Evolutionary conservation across 2,329 filamentous ascomycete genomes (phyloP).

Genomic region (Capronia americana): DNA sequence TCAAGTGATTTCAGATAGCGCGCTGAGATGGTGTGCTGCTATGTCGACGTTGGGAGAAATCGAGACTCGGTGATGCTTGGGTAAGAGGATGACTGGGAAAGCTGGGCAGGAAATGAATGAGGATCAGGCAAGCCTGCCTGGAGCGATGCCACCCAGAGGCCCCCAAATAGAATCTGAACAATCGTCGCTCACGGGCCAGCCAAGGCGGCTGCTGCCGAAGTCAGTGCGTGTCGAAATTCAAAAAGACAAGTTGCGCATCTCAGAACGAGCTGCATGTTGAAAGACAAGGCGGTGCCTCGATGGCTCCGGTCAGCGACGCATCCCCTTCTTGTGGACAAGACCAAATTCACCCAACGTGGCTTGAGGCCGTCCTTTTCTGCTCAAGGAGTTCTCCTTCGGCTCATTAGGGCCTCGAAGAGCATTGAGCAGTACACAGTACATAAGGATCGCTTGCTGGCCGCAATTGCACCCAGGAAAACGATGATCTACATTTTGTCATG

Average conservation of each 20-base stretch:
- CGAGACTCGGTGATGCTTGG: background rate
- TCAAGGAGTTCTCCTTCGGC: background rate
- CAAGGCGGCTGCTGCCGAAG: constrained; percentile 14
- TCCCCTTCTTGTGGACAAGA: background rate
- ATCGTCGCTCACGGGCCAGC: background rate
- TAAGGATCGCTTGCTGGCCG: background rate
- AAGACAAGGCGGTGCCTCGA: no score
- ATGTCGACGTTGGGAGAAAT: background rate
- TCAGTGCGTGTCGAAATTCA: background rate
- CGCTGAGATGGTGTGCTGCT: background rate
- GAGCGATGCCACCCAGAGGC: background rate
- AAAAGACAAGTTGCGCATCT: background rate
- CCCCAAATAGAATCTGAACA: background rate
- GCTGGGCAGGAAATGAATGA: background rate
- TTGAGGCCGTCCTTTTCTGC: no score
- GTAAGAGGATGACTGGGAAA: no score
- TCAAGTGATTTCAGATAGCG: background rate
- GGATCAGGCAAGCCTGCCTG: background rate
- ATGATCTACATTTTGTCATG: background rate
- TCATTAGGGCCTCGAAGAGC: background rate
- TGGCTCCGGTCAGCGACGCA: background rate
- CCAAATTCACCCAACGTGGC: no score
- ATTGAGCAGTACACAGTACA: background rate
- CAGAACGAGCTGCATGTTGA: background rate
- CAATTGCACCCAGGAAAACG: background rate